Evolutionary conservation across 176 grass and related monocot genomes (phyloP), one percentile per base, ranked within the genome.

Genomic region (Musa troglodytarum): DNA sequence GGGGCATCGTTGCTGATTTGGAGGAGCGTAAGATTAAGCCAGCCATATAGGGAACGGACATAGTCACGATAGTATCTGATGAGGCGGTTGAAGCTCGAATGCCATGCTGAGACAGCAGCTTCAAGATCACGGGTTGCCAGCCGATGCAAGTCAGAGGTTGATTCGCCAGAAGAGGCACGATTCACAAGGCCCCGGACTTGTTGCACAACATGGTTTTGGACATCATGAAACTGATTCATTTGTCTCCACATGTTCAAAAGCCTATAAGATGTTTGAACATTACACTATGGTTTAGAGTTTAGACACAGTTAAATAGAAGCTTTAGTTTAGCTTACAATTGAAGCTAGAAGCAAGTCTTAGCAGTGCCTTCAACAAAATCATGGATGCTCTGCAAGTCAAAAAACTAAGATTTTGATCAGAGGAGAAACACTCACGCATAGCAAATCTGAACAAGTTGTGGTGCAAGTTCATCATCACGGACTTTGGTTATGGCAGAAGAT

Each of bases 361-460:
- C 34, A 43, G 34, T 43, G 4, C 34, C 34, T 43, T 43, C 0
- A 6, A 43, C 34, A 6, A 57, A 34, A 74, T 8, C 10, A 21
- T n/a, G 19, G 25, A 26, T 8, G 16, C 11, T 7, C 8, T 12
- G 1, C 0, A 29, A 50, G 17, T 15, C 0, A 49, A 15, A 54
- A 22, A 29, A 56, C 7, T 73, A 26, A 65, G 28, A 63, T 51
- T 15, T 12, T 65, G 28, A 22, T 65, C 17, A 6, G 53, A 26
- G 52, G 68, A 77, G 17, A 21, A 74, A 12, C 26, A 69, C 88
- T 87, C 86, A 99, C 96, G 79, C 91, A 58, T 87, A 92, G 70
- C 96, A 99, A 69, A 99, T 88, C 59, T 95, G 86, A 49, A 99
- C 96, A 86, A 99, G 91, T 76, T 99, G 96, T 23, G 96, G 96